Evolutionary conservation across 2,329 filamentous ascomycete genomes (phyloP).

Genomic region (Trichothecium roseum): DNA sequence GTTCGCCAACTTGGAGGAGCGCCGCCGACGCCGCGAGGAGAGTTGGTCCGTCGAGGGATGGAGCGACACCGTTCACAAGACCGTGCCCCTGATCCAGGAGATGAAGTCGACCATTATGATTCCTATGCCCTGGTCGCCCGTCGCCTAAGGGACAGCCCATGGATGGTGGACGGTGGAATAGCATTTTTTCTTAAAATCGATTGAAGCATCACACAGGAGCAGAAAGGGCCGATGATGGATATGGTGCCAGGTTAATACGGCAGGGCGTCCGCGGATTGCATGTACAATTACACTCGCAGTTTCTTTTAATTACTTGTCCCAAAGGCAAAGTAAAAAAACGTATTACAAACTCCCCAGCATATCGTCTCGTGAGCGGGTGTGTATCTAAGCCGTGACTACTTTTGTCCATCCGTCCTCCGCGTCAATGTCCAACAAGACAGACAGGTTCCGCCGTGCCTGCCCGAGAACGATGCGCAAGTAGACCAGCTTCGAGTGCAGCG

Average conservation of each 20-base stretch:
- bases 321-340: slow-evolving; percentile 10
- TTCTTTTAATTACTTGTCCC: too few species aligned
- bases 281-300: slow-evolving; percentile 13
- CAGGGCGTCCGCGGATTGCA: slow-evolving; percentile 12
- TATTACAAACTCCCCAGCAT: neutral
- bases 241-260: too few species aligned
- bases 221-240: too few species aligned
- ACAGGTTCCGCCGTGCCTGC: slow-evolving; percentile 60
- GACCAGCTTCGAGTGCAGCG: slow-evolving; percentile 71
- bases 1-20: slow-evolving; percentile 92
- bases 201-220: neutral
- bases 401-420: neutral
- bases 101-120: slow-evolving; percentile 95
- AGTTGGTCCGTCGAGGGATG: slow-evolving; percentile 94
- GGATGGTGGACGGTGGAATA: too few species aligned
- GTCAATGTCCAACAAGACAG: slow-evolving; percentile 63
- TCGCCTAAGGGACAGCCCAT: slow-evolving; percentile 44
- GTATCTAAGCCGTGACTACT: neutral
- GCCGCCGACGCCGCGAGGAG: slow-evolving; percentile 80
- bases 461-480: slow-evolving; percentile 66
- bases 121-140: slow-evolving; percentile 93
- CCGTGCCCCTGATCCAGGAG: slow-evolving; percentile 86
- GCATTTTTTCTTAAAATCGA: neutral
- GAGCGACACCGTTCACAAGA: slow-evolving; percentile 97
- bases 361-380: neutral